phyloP scores from a whole-genome alignment of 345 rosid species.

The Adansonia digitata region DNA sequence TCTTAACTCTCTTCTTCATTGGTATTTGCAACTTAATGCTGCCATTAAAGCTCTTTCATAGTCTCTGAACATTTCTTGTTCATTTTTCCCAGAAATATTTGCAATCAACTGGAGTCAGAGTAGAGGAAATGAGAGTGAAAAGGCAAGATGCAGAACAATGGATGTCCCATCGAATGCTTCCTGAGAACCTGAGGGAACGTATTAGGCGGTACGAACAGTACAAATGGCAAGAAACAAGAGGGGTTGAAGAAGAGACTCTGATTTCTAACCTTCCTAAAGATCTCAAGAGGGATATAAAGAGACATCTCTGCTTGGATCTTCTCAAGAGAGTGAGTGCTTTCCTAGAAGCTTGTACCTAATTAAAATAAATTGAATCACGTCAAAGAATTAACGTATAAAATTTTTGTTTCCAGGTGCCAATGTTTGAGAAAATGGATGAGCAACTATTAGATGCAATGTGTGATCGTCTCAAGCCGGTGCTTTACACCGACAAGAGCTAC shows the following conservation, averaged over 20 bases:
- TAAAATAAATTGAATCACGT: neutral
- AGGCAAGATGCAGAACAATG: constrained; percentile 77
- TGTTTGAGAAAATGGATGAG: constrained; percentile 76
- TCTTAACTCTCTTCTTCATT: neutral
- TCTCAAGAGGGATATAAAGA: constrained; percentile 76
- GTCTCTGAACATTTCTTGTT: constrained; percentile 1
- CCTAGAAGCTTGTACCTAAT: neutral
- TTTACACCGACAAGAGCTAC: constrained; percentile 51
- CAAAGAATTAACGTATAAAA: neutral
- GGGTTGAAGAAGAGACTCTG: constrained; percentile 67
- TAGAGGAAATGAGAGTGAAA: constrained; percentile 85
- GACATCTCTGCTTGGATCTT: constrained; percentile 64
- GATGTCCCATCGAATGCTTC: constrained; percentile 86
- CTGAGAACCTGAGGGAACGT: constrained; percentile 47
- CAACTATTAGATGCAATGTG: constrained; percentile 73
- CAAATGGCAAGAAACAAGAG: constrained; percentile 85
- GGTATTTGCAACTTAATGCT: neutral
- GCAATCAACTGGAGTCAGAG: constrained; percentile 58
- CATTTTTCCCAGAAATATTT: constrained; percentile 47
- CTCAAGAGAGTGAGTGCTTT: constrained; percentile 53
- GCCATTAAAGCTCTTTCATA: neutral
- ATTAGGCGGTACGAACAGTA: constrained; percentile 71
- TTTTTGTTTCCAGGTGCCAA: constrained; percentile 43
- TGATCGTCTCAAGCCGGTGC: constrained; percentile 56
- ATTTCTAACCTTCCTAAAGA: constrained; percentile 64